Evolutionary conservation across 1,284 basidiomycete genomes (phyloP), one percentile per base, ranked within the genome.

Genomic region (Coriolopsis trogii): DNA sequence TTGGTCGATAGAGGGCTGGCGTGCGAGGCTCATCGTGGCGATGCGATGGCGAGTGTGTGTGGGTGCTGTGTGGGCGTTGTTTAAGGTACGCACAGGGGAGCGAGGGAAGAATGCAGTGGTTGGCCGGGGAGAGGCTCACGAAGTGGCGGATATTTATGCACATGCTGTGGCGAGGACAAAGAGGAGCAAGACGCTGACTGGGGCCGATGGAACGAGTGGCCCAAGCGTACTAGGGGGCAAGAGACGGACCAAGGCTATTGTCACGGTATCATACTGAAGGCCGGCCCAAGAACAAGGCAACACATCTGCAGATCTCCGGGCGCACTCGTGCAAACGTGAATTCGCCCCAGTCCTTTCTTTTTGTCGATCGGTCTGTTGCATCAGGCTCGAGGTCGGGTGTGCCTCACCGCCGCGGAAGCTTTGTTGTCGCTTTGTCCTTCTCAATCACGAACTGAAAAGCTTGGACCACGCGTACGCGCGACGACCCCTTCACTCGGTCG

Each of bases 231-330:
- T n/a, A n/a, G n/a, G n/a, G n/a, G 49, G 47, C 23, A 38, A 31
- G 46, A 24, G 41, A 37, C 20, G 41, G 44, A 34, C 49, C 43
- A 54, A 49, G 52, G 23, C 49, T 54, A 58, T 58, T 58, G 56
- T 58, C 46, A 52, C 6, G n/a, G n/a, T n/a, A n/a, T n/a, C 24
- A 38, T 29, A n/a, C 46, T 38, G 39, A 37, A 58, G 49, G 52
- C 46, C 33, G 49, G 36, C 46, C 51, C 51, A 46, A 36, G 46
- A 44, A 58, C 52, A 54, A 58, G 52, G 52, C 41, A 25, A 28
- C 43, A 15, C 36, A 58, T 58, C 56, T 41, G 20, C 31, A 51
- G 56, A 54, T 58, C 55, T 45, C 42, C 49, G 52, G n/a, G 49
- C 52, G n/a, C n/a, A n/a, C n/a, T n/a, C n/a, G n/a, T n/a, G n/a